Conservation (phyloP, 2,329 filamentous ascomycete species). For the Huntiella moniliformis region DNA sequence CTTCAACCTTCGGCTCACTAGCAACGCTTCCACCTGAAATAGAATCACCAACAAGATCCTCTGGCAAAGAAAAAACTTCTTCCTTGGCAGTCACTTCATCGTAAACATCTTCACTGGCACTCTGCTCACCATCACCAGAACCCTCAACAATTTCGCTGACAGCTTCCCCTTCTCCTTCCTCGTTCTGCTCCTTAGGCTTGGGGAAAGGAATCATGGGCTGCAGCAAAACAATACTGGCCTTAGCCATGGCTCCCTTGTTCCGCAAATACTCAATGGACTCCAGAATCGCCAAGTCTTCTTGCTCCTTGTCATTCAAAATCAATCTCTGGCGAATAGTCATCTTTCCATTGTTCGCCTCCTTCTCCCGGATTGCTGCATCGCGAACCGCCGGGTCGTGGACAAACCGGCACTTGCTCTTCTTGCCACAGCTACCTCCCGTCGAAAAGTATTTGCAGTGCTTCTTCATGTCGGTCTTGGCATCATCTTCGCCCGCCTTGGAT, state of each 20-base stretch:
- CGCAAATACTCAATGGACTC: constrained; percentile 48
- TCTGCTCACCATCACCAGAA: no score
- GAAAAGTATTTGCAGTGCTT: constrained; percentile 55
- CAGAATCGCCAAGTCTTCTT: constrained; percentile 46
- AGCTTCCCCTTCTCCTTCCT: constrained; percentile 11
- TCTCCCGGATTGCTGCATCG: constrained; percentile 43
- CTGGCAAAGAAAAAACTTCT: not conserved
- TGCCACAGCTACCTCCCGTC: constrained; percentile 48
- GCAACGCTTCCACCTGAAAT: not conserved
- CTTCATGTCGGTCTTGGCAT: constrained; percentile 39
- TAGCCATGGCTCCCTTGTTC: constrained; percentile 34
- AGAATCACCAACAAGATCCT: not conserved
- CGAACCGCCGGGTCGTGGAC: constrained; percentile 46
- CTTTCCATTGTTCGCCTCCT: constrained; percentile 44
- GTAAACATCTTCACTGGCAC: no score
- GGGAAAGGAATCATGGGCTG: constrained; percentile 2
- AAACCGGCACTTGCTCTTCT: constrained; percentile 60
- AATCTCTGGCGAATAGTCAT: constrained; percentile 48
- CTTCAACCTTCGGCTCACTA: not conserved
- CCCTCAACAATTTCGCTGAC: not conserved
- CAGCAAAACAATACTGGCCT: constrained; percentile 12
- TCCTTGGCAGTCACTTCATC: not conserved
- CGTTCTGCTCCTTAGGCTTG: not conserved
- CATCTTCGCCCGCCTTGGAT: constrained; percentile 15
- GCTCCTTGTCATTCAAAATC: constrained; percentile 47